phyloP scores from a whole-genome alignment of 495 filamentous ascomycete genomes.

The Penicillium bialowiezense region DNA sequence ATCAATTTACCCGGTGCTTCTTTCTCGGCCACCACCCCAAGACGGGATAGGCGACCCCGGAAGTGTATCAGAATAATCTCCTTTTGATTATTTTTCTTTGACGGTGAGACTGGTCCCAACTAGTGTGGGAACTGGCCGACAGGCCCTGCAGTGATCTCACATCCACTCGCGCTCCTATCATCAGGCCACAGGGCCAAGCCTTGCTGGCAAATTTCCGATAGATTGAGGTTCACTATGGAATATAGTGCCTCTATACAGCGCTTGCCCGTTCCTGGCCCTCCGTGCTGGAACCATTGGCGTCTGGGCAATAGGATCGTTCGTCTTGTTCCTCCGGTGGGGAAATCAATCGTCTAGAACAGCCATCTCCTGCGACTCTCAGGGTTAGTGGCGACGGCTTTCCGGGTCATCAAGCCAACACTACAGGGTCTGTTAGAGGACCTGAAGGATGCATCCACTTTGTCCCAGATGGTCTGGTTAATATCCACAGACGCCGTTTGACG shows the following conservation, averaged over 20 bases:
- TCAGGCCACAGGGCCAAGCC: not conserved
- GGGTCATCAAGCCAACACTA: constrained; percentile 5
- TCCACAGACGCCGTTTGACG: constrained; percentile 4
- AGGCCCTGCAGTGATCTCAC: not conserved
- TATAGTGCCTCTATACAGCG: constrained; percentile 8
- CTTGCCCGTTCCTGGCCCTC: constrained; percentile 7
- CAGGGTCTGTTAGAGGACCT: constrained; percentile 1
- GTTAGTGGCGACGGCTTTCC: constrained; percentile 5
- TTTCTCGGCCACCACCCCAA: constrained; percentile 12
- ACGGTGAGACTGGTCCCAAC: not conserved
- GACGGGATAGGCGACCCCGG: constrained; percentile 13
- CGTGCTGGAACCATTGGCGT: constrained; percentile 10
- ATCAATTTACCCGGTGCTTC: constrained; percentile 16
- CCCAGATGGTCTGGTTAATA: constrained; percentile 11
- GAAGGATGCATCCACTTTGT: constrained; percentile 14
- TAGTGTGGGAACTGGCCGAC: constrained; percentile 6
- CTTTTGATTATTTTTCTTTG: constrained; percentile 11
- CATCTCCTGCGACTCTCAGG: constrained; percentile 1
- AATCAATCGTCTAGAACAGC: constrained; percentile 1
- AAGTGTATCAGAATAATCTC: constrained; percentile 19
- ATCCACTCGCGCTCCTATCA: constrained; percentile 1
- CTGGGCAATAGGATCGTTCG: not conserved
- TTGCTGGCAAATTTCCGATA: not conserved
- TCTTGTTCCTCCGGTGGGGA: not conserved
- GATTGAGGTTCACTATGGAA: not conserved